Percentiles rank a stretch among this genome's conserved stretches.
Conservation (phyloP, 192 early-diverging fungal genomes). For the Pilobolus umbonatus region DNA sequence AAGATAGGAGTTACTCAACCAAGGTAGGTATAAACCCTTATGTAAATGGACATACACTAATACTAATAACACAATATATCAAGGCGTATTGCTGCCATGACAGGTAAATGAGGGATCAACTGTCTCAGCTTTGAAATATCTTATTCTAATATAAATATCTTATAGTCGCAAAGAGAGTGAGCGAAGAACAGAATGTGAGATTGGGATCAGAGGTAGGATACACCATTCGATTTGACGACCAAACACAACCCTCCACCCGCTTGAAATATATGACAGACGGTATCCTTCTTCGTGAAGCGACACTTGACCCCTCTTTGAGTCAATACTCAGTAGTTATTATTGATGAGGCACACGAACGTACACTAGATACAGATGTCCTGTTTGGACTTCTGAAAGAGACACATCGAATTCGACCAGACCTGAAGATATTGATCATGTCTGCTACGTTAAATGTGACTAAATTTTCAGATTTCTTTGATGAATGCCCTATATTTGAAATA, state of each 20-base stretch:
- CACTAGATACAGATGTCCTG: conserved; percentile 88
- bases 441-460: conserved; percentile 79
- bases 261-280: conserved; percentile 99
- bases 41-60: too few species aligned
- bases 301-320: conserved; percentile 73
- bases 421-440: conserved; percentile 84
- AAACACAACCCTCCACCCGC: conserved; percentile 73
- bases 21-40: conserved; percentile 36
- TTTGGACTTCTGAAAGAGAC: conserved; percentile 84
- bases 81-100: conserved; percentile 81
- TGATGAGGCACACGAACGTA: conserved; percentile 97
- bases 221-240: conserved; percentile 94
- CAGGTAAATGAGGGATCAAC: conserved; percentile 33
- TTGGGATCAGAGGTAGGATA: conserved; percentile 87
- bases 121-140: neutral
- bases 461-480: conserved; percentile 77
- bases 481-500: conserved; percentile 71
- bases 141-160: neutral
- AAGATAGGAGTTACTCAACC: conserved; percentile 75
- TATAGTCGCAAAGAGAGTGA: conserved; percentile 88
- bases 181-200: conserved; percentile 81
- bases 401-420: conserved; percentile 66
- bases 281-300: conserved; percentile 86
- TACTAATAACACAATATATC: too few species aligned
- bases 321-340: conserved; percentile 91